phyloP scores from a whole-genome alignment of 495 filamentous ascomycete genomes.

The Amphirosellinia nigrospora region DNA sequence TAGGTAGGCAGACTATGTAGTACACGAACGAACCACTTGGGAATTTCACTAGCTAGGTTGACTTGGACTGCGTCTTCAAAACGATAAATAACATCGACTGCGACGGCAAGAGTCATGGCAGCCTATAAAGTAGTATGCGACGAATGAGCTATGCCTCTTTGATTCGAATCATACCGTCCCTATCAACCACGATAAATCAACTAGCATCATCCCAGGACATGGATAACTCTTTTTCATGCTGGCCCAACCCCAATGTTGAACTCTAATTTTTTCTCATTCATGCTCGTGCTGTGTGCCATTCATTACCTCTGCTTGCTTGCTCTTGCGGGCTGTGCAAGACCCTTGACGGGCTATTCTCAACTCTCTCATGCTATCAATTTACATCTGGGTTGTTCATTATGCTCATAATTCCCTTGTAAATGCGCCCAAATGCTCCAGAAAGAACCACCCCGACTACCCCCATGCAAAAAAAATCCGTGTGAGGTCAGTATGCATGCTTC shows the following conservation, averaged over 20 bases:
- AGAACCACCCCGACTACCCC: conserved; percentile 12
- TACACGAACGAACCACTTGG: no score
- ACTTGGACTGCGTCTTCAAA: no score
- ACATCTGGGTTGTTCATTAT: conserved; percentile 17
- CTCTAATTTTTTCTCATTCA: not conserved
- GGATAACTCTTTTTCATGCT: not conserved
- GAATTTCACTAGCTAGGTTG: no score
- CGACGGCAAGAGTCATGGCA: not conserved
- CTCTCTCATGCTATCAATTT: conserved; percentile 13
- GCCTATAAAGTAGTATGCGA: not conserved
- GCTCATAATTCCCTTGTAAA: conserved; percentile 22
- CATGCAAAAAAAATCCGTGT: conserved; percentile 5
- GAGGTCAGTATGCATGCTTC: conserved; percentile 12
- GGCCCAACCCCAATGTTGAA: not conserved
- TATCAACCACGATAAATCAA: not conserved
- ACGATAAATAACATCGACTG: no score
- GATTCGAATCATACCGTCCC: no score
- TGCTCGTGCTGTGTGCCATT: not conserved
- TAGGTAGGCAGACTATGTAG: no score
- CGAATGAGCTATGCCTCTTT: not conserved
- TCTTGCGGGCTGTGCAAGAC: not conserved
- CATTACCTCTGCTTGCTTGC: not conserved
- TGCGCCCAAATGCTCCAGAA: conserved; percentile 28
- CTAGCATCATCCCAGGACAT: conserved; percentile 16
- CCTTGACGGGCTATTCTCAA: no score